Conservation (phyloP, 1,284 basidiomycete species). For the Malassezia psittaci region DNA sequence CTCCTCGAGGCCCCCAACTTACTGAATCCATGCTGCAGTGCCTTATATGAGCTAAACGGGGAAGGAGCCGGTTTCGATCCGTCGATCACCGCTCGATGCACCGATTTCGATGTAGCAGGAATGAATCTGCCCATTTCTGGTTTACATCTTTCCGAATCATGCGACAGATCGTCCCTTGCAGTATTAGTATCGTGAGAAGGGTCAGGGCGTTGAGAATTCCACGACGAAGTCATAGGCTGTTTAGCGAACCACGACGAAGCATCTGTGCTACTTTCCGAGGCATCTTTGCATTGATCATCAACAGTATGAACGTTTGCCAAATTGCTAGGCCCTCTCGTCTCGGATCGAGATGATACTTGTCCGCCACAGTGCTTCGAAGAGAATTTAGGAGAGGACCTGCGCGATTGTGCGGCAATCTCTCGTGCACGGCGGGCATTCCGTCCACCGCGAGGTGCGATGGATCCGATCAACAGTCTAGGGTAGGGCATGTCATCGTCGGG, state of each 20-base stretch:
- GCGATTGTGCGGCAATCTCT: conserved; percentile 39
- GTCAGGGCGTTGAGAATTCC: too few species aligned
- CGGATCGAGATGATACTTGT: not conserved
- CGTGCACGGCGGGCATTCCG: conserved; percentile 38
- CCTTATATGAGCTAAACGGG: conserved; percentile 31
- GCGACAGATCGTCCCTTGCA: not conserved
- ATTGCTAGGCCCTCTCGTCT: conserved; percentile 1
- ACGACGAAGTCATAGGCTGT: too few species aligned
- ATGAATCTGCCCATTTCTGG: conserved; percentile 43
- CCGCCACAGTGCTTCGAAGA: not conserved
- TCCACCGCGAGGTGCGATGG: conserved; percentile 41
- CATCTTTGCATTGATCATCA: not conserved
- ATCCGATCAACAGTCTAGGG: conserved; percentile 42
- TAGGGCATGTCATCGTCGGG: conserved; percentile 47
- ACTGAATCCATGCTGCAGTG: conserved; percentile 31
- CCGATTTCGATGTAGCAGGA: conserved; percentile 35
- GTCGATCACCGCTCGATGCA: conserved; percentile 46
- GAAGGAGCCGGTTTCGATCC: conserved; percentile 40
- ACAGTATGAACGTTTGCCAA: conserved; percentile 5
- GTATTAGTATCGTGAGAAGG: too few species aligned
- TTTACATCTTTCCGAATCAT: conserved; percentile 9
- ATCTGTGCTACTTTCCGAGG: not conserved
- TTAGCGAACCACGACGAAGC: too few species aligned
- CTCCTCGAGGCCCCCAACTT: conserved; percentile 25
- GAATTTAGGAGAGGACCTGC: conserved; percentile 25